These are phyloP conservation scores for Aspergillus novoparasiticus DNA, from an alignment of 2,329 filamentous ascomycete species.

Conservation along the genomic window DNA sequence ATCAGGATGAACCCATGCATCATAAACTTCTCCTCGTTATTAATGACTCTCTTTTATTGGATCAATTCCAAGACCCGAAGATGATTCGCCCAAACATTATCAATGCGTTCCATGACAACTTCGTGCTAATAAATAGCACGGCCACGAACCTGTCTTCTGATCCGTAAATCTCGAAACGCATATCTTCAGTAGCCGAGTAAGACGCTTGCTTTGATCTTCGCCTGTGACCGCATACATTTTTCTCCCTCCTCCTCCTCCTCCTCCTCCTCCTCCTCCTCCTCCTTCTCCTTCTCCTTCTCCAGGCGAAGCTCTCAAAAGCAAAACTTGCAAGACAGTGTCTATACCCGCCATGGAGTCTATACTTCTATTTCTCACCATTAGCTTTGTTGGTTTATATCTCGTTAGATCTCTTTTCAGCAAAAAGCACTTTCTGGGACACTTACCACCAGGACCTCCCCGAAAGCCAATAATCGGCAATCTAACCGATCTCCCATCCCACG, in stretches of 20 bases:
- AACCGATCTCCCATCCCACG: constrained; percentile 46
- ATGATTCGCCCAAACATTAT: background rate
- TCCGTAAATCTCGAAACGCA: background rate
- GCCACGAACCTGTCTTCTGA: background rate
- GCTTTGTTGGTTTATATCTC: background rate
- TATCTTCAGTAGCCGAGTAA: no score
- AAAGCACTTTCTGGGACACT: background rate
- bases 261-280: no score
- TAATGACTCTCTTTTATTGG: no score
- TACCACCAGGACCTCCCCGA: constrained; percentile 54
- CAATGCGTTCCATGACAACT: background rate
- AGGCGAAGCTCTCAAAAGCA: background rate
- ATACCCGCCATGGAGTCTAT: background rate
- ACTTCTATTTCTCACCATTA: background rate
- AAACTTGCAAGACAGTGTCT: background rate
- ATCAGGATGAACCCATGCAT: no score
- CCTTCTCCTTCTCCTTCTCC: background rate
- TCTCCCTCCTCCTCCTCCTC: background rate
- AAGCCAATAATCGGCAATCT: constrained; percentile 54
- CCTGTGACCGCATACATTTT: background rate
- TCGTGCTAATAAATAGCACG: background rate
- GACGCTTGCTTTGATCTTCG: background rate
- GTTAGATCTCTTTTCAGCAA: background rate
- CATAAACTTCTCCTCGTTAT: no score
- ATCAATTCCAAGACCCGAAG: no score